A percentile compares a stretch with the other conserved stretches of the same genome.
Evolutionary conservation across 441 rosid species (phyloP).

Genomic region (Brassica balearica): DNA sequence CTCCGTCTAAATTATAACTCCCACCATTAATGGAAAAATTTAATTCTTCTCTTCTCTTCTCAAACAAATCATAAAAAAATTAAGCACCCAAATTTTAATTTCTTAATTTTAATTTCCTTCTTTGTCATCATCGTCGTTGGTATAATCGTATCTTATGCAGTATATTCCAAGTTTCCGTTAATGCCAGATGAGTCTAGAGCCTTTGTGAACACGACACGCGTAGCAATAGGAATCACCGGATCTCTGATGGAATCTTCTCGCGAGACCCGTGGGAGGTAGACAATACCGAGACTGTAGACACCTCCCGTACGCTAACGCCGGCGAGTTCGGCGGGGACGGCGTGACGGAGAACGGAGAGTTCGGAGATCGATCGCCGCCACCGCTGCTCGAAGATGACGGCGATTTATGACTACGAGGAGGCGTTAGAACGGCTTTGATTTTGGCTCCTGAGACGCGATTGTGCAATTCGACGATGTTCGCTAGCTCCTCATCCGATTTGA

Average conservation of each 20-base stretch:
- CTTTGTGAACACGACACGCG: slow-evolving; percentile 38
- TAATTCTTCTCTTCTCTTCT: slow-evolving; percentile 12
- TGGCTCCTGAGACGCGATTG: too few relatives aligned
- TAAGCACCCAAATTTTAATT: neutral
- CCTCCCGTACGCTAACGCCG: slow-evolving; percentile 30
- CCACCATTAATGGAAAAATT: neutral
- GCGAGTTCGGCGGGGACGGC: slow-evolving; percentile 39
- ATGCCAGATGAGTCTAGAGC: slow-evolving; percentile 40
- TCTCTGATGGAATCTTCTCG: slow-evolving; percentile 34
- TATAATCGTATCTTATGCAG: neutral
- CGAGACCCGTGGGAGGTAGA: slow-evolving; percentile 39
- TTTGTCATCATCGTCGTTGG: neutral
- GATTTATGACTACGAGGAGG: too few relatives aligned
- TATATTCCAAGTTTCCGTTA: slow-evolving; percentile 14
- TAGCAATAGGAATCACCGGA: slow-evolving; percentile 26
- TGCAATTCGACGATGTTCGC: too few relatives aligned
- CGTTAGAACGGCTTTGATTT: too few relatives aligned
- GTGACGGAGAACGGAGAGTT: slow-evolving; percentile 26
- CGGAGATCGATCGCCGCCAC: slow-evolving; percentile 32
- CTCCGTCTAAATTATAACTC: slow-evolving; percentile 16
- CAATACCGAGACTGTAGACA: slow-evolving; percentile 23
- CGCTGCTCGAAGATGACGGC: too few relatives aligned
- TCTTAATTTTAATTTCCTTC: neutral
- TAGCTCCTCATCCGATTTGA: slow-evolving; percentile 49
- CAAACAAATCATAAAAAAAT: slow-evolving; percentile 7